phyloP scores from a whole-genome alignment of 306 rosid genomes.

The Gastrolobium villosum region DNA sequence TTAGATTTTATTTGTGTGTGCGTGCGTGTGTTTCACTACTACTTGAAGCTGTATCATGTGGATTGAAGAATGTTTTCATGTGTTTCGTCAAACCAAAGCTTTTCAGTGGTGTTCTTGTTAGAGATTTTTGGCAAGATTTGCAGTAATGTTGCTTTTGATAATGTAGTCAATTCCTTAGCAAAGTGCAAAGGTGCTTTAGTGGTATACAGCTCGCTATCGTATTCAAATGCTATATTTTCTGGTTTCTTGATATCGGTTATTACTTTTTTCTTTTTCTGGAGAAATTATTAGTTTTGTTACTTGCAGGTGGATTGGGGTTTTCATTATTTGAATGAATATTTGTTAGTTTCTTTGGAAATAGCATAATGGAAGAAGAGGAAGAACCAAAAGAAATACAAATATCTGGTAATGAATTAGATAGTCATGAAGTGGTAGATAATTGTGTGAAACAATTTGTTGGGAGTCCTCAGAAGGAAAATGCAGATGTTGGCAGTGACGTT shows the following conservation, averaged over 20 bases:
- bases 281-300: conserved; percentile 32
- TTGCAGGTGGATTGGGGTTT: conserved; percentile 58
- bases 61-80: conserved; percentile 19
- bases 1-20: background rate
- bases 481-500: conserved; percentile 39
- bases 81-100: conserved; percentile 20
- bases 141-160: background rate
- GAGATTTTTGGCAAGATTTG: background rate
- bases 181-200: background rate
- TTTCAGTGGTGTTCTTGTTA: background rate
- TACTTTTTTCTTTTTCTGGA: background rate
- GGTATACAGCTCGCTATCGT: background rate
- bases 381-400: conserved; percentile 57
- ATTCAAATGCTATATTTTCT: conserved; percentile 18
- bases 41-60: background rate
- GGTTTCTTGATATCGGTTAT: conserved; percentile 3
- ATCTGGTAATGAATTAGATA: conserved; percentile 54
- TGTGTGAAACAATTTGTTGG: conserved; percentile 48
- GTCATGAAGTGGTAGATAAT: conserved; percentile 44
- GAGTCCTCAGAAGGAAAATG: conserved; percentile 50
- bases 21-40: background rate
- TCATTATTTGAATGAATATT: conserved; percentile 47
- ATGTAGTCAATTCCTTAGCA: conserved; percentile 1
- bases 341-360: conserved; percentile 38
- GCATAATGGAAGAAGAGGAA: conserved; percentile 83